Base-by-base conservation (phyloP, 202 grass and related monocot genomes). In the Saccharum hybrid region DNA sequence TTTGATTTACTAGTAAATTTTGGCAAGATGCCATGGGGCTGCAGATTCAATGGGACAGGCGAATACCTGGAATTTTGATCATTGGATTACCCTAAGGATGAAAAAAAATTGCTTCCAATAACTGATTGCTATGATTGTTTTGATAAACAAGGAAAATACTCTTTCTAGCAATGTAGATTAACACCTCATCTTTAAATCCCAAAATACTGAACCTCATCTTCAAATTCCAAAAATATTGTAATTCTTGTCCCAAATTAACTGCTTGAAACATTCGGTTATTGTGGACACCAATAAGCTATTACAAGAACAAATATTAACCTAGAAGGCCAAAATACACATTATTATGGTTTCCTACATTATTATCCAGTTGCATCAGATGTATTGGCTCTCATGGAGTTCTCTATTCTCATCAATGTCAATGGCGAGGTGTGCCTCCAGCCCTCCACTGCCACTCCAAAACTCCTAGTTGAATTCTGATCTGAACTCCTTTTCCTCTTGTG, bases 161-260 rank as follows among this genome's bases (percentile, higher is more conserved):
- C 0, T 40, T 22, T n/a, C 11, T 38, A 82, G 15, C 42, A 54
- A 9, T 56, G 5, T 16, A 19, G 31, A 62, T 21, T 21, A 60
- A 23, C 56, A 60, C 8, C 8, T 60, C 56, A 22, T 60, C n/a
- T 60, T 23, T 60, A 33, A 42, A 31, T 54, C 63, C 10, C 30
- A 30, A 54, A 38, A 71, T 67, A 83, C 2, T 46, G 28, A 83
- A 73, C 5, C 8, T 60, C 42, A 26, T 51, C 18, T 67, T 75
- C 13, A 63, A n/a, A 72, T 43, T 31, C n/a, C 22, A 63, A 12
- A 63, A 30, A 14, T 2, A 63, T 6, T 31, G 11, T 14, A 8
- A 72, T 66, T 34, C 8, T 43, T 72, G 37, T 71, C 18, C 21
- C 63, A 45, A 71, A 63, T 51, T 4, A 40, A 70, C 51, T 51